phyloP scores from a whole-genome alignment of 345 rosid genomes.

The Streptanthus diversifolius region DNA sequence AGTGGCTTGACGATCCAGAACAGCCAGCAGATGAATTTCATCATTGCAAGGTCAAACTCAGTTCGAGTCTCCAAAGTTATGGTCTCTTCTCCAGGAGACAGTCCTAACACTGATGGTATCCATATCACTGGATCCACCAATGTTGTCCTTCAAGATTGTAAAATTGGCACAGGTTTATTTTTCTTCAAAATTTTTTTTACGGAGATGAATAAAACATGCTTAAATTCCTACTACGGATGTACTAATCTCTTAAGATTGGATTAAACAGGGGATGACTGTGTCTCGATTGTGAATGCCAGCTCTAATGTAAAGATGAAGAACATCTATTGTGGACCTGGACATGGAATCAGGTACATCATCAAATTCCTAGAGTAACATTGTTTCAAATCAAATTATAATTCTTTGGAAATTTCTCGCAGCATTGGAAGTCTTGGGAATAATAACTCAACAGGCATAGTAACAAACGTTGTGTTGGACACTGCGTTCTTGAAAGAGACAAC shows the following conservation, averaged over 20 bases:
- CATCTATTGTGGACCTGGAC: constrained; percentile 94
- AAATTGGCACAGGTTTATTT: constrained; percentile 86
- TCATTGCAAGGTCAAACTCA: constrained; percentile 62
- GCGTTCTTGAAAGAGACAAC: constrained; percentile 76
- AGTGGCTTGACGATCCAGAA: constrained; percentile 83
- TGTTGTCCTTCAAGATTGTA: constrained; percentile 79
- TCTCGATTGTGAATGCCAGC: constrained; percentile 90
- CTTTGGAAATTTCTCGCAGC: constrained; percentile 34
- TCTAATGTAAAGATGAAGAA: constrained; percentile 84
- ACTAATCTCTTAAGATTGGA: constrained; percentile 4
- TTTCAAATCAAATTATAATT: neutral
- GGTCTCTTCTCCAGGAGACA: constrained; percentile 89
- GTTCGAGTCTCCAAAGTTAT: constrained; percentile 62
- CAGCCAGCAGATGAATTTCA: constrained; percentile 97
- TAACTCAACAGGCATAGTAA: constrained; percentile 70
- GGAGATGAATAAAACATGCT: neutral
- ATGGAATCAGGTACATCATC: constrained; percentile 75
- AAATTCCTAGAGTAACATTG: neutral
- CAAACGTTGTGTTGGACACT: constrained; percentile 89
- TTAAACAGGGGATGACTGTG: constrained; percentile 85
- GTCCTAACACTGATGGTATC: constrained; percentile 99
- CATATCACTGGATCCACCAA: constrained; percentile 85
- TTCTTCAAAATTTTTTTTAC: neutral
- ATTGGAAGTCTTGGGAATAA: constrained; percentile 97
- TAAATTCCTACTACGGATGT: neutral